These are phyloP conservation scores for Apiospora malaysiana DNA, from an alignment of 2,329 filamentous ascomycete genomes.

Conservation along the genomic window DNA sequence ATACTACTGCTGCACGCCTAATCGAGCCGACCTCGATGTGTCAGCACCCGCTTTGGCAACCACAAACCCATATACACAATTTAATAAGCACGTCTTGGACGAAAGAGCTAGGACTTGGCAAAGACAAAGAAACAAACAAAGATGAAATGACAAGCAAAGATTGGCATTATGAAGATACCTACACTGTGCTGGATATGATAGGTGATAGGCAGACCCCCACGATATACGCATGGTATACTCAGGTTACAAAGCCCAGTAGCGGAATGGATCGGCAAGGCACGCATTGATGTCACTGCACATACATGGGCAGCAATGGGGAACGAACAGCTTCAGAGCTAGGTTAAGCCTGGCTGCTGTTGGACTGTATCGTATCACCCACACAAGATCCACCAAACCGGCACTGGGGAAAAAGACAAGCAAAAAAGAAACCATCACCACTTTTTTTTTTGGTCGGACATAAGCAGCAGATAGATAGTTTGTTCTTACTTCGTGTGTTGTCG, in stretches of 20 bases:
- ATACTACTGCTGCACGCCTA: neutral
- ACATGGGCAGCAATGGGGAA: conserved; percentile 12
- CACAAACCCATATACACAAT: conserved; percentile 18
- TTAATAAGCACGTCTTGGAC: conserved; percentile 20
- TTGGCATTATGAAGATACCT: conserved; percentile 8
- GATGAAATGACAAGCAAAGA: conserved; percentile 1
- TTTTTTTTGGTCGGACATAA: neutral
- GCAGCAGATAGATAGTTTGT: neutral
- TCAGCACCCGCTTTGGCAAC: conserved; percentile 1
- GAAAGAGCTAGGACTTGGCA: neutral
- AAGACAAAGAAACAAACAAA: conserved; percentile 16
- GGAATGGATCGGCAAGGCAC: conserved; percentile 14
- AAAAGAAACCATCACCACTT: neutral
- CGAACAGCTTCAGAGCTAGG: conserved; percentile 7
- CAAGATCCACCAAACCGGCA: conserved; percentile 2
- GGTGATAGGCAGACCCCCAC: conserved; percentile 10
- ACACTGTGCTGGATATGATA: conserved; percentile 20
- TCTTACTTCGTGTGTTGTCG: neutral
- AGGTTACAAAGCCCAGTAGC: conserved; percentile 4
- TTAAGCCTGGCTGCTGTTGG: neutral
- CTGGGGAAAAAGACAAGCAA: neutral
- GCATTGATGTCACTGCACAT: conserved; percentile 4
- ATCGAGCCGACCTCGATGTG: neutral
- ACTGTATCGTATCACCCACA: neutral
- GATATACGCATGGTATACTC: conserved; percentile 3